phyloP scores from a whole-genome alignment of 2,329 filamentous ascomycete genomes.

The Nigrograna mackinnonii region DNA sequence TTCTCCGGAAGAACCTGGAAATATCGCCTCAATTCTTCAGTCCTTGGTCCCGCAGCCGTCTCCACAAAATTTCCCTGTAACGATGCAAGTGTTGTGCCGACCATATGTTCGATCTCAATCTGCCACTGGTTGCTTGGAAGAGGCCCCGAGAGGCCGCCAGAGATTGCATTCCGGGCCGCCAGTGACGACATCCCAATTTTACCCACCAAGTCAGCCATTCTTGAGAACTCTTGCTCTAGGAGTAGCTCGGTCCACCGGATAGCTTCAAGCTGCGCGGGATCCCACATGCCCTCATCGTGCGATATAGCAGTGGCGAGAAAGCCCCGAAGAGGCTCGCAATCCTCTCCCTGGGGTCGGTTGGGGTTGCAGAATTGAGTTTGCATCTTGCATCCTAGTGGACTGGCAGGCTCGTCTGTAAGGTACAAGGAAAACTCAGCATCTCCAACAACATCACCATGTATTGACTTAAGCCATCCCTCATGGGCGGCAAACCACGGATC shows the following conservation, averaged over 20 bases:
- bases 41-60: constrained; percentile 3
- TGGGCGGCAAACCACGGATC: constrained; percentile 6
- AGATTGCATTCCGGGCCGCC: constrained; percentile 3
- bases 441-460: neutral
- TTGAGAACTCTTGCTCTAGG: neutral
- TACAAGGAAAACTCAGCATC: neutral
- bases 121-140: constrained; percentile 16
- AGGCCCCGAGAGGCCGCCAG: neutral
- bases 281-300: neutral
- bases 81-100: constrained; percentile 2
- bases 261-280: neutral
- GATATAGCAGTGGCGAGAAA: neutral
- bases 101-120: constrained; percentile 10
- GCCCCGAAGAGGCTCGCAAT: constrained; percentile 6
- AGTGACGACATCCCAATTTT: constrained; percentile 1
- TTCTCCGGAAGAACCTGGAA: neutral
- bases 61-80: constrained; percentile 9
- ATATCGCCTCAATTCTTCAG: neutral
- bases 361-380: constrained; percentile 14
- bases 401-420: constrained; percentile 6
- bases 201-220: neutral
- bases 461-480: constrained; percentile 1
- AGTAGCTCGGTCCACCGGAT: neutral
- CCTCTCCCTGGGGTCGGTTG: neutral
- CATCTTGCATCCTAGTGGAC: constrained; percentile 7